Evolutionary conservation across 2,329 filamentous ascomycete genomes (phyloP), one percentile per base, ranked within the genome.

Genomic region (Cyanodermella asteris): DNA sequence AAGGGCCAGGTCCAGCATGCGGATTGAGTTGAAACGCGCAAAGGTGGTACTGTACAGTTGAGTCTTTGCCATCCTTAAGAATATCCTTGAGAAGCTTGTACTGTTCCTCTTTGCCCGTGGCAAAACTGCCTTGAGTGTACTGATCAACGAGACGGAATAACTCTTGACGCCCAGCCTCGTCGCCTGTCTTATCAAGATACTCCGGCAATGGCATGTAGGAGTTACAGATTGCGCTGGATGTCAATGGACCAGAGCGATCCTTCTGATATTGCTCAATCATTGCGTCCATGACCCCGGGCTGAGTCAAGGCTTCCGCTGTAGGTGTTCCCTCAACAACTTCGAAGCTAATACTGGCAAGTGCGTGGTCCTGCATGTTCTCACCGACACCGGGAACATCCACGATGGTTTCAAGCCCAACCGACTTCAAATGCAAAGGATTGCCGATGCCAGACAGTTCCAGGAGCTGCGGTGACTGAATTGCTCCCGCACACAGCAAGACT

Each of bases 371-470:
- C 22, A 59, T 43, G 29, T 59, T 57, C 23, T 51, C 49, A 13
- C 58, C 58, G 4, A 61, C 52, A 7, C 47, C 49, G 3, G 45
- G 41, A 23, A 51, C 53, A 13, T 46, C 38, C 9, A 61, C 41
- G 27, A 50, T 50, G 14, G 48, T 41, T 11, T 46, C 34, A 10
- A 62, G 47, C 1, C 50, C 49, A 4, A 48, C 49, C 1, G 40
- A 36, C 10, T 43, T 33, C 4, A 62, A 44, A 4, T 59, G 36
- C 0, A 45, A 36, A 4, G 45, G 42, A 21, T 51, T 46, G 3
- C 68, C 67, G 17, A 73, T 53, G 1, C 67, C 67, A 0, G 63
- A 69, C 2, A 69, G 46, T 32, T 72, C 65, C 10, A 62, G 53
- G 10, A 65, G 47, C 42, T 59, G 62, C 6, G 56, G 67, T 6